Conservation (phyloP, 2,329 filamentous ascomycete genomes). For the Penicillium sp. region DNA sequence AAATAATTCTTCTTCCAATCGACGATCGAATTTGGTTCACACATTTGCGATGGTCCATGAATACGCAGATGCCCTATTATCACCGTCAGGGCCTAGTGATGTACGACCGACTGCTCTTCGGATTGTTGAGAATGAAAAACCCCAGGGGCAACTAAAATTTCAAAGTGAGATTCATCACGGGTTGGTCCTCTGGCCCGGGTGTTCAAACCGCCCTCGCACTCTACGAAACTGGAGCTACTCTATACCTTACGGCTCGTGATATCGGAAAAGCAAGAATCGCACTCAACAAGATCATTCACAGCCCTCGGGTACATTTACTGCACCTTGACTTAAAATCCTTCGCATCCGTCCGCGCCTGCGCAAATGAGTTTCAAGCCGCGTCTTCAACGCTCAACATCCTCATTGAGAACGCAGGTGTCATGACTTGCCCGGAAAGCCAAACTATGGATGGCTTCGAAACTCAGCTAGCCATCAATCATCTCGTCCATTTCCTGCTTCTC, state of each 20-base stretch:
- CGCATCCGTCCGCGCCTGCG: conserved; percentile 31
- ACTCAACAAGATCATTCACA: conserved; percentile 27
- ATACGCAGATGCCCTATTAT: too few species aligned
- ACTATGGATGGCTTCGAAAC: conserved; percentile 52
- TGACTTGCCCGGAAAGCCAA: conserved; percentile 38
- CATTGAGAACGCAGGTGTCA: conserved; percentile 50
- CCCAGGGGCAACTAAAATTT: neutral
- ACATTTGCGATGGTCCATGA: too few species aligned
- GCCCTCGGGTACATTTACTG: conserved; percentile 29
- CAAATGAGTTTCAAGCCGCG: conserved; percentile 26
- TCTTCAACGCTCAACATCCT: conserved; percentile 37
- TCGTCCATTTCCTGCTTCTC: conserved; percentile 56
- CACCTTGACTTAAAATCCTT: conserved; percentile 37
- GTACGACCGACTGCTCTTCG: neutral
- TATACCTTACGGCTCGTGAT: conserved; percentile 40
- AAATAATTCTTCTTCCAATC: too few species aligned
- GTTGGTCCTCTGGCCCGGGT: conserved; percentile 41
- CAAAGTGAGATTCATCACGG: conserved; percentile 43
- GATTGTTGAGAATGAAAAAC: neutral
- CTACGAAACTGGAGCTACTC: conserved; percentile 36
- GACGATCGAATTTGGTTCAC: too few species aligned
- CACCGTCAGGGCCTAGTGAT: conserved; percentile 4
- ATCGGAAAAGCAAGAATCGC: conserved; percentile 36
- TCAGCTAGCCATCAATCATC: conserved; percentile 56
- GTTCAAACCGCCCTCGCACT: conserved; percentile 43